Evolutionary conservation across 495 filamentous ascomycete species (phyloP).

Genomic region (Penicillium diatomitis): DNA sequence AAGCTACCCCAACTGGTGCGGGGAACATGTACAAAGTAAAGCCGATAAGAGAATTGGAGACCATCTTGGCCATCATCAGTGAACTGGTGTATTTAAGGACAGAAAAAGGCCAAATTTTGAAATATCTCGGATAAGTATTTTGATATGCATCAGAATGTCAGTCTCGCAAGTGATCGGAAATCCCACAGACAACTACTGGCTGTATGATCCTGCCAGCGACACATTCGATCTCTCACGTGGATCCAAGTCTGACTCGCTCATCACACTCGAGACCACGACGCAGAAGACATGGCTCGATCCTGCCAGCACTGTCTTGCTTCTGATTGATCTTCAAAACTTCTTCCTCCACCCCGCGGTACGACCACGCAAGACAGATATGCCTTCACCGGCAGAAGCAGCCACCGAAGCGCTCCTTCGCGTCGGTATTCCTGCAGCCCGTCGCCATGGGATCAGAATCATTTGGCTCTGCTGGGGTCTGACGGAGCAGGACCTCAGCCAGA

Average conservation of each 20-base stretch:
- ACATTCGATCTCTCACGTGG: constrained; percentile 7
- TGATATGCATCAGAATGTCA: background rate
- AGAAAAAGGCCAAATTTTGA: background rate
- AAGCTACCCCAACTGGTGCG: background rate
- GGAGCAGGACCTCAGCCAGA: constrained; percentile 37
- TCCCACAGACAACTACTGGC: constrained; percentile 2
- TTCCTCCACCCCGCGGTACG: constrained; percentile 38
- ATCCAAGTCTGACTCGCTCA: background rate
- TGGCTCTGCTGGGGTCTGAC: constrained; percentile 56
- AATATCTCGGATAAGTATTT: background rate
- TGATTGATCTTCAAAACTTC: constrained; percentile 58
- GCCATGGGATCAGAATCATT: constrained; percentile 40
- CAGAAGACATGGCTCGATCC: constrained; percentile 22
- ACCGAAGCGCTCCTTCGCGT: constrained; percentile 13
- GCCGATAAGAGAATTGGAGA: no score
- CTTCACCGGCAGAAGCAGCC: constrained; percentile 14
- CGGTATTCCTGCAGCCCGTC: constrained; percentile 35
- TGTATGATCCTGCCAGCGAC: constrained; percentile 2
- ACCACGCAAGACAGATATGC: constrained; percentile 15
- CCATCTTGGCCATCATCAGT: no score
- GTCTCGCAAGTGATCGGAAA: constrained; percentile 1
- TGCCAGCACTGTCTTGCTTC: constrained; percentile 38
- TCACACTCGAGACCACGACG: constrained; percentile 20
- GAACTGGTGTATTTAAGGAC: no score
- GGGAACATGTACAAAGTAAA: background rate